phyloP scores from a whole-genome alignment of 2,329 filamentous ascomycete genomes.

The Verticillium longisporum region DNA sequence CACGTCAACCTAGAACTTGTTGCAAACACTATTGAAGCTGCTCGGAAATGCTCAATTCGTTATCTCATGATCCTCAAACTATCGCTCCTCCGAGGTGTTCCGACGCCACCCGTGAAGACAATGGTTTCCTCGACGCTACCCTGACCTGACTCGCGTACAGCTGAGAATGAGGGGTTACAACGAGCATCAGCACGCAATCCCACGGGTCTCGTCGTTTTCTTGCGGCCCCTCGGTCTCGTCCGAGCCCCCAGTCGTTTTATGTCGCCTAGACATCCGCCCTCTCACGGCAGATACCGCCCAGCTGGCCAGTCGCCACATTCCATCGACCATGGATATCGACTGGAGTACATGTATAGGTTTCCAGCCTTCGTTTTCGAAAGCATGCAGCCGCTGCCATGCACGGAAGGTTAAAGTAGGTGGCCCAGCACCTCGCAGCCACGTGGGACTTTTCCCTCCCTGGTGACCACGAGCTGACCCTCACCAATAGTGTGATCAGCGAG shows the following conservation, averaged over 20 bases:
- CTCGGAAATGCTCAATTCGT: too few species aligned
- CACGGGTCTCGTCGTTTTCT: background rate
- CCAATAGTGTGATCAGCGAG: conserved; percentile 16
- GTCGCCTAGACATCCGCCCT: background rate
- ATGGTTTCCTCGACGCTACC: too few species aligned
- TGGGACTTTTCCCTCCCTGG: background rate
- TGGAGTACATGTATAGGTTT: background rate
- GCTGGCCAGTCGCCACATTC: background rate
- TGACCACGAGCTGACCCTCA: background rate
- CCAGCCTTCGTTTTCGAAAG: conserved; percentile 8
- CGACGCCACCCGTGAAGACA: too few species aligned
- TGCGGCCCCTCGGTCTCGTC: background rate
- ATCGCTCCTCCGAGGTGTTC: too few species aligned
- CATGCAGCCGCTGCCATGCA: conserved; percentile 10
- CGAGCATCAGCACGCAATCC: background rate
- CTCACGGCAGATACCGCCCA: background rate
- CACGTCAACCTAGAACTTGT: too few species aligned
- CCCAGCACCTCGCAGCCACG: background rate
- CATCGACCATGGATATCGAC: background rate
- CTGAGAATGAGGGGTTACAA: background rate
- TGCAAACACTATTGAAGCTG: too few species aligned
- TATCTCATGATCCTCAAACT: too few species aligned
- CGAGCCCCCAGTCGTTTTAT: background rate
- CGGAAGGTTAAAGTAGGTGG: conserved; percentile 16
- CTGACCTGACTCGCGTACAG: background rate